phyloP scores from a whole-genome alignment of 768 basidiomycete species.

The Mycena filopes region DNA sequence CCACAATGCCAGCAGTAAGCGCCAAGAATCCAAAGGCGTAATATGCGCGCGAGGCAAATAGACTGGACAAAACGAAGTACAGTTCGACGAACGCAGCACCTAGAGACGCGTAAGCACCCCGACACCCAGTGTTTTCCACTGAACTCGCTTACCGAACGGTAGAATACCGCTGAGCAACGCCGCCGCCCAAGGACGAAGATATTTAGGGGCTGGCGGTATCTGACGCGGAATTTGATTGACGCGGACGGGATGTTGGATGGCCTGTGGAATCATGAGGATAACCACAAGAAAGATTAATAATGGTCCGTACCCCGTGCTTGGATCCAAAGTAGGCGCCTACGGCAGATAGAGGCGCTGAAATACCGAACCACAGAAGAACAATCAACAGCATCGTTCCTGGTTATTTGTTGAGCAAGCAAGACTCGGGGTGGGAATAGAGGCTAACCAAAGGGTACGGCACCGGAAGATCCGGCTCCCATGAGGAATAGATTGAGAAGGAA shows the following conservation, averaged over 20 bases:
- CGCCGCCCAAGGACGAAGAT: slow-evolving; percentile 82
- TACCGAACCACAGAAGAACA: slow-evolving; percentile 90
- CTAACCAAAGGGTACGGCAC: slow-evolving; percentile 94
- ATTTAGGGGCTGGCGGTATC: slow-evolving; percentile 88
- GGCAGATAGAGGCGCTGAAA: slow-evolving; percentile 89
- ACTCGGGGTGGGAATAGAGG: background rate
- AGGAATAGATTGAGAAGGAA: slow-evolving; percentile 95
- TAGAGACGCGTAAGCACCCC: slow-evolving; percentile 40
- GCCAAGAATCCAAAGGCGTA: slow-evolving; percentile 98
- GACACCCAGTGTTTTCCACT: background rate
- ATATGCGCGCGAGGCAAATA: slow-evolving; percentile 93
- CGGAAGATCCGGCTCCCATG: slow-evolving; percentile 85
- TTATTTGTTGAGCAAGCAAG: background rate
- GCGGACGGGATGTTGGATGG: slow-evolving; percentile 82
- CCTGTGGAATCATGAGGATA: slow-evolving; percentile 53
- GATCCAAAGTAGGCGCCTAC: slow-evolving; percentile 89
- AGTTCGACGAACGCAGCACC: slow-evolving; percentile 96
- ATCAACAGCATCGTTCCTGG: slow-evolving; percentile 87
- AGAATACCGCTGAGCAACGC: slow-evolving; percentile 89
- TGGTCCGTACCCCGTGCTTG: slow-evolving; percentile 78
- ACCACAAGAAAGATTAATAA: background rate
- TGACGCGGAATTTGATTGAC: slow-evolving; percentile 97
- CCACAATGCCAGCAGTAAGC: slow-evolving; percentile 84
- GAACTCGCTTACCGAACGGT: slow-evolving; percentile 76
- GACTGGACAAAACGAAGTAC: slow-evolving; percentile 89